Conservation (phyloP, 257 asterid species). For the Striga asiatica region DNA sequence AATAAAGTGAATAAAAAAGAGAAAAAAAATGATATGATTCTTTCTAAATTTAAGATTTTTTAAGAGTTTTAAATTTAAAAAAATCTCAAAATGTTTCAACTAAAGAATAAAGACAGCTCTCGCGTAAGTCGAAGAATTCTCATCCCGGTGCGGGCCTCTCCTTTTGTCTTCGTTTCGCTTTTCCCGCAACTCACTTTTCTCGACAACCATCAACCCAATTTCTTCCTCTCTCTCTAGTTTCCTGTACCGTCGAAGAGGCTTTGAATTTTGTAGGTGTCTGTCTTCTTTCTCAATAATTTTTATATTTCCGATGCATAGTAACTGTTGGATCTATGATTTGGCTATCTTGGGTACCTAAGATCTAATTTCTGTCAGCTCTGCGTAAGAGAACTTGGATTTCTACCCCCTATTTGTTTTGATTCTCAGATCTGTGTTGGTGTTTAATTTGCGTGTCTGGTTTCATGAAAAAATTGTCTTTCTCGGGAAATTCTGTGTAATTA, state of each 20-base stretch:
- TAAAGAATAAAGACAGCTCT: conserved; percentile 32
- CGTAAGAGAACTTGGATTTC: neutral
- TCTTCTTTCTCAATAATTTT: neutral
- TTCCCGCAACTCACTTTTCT: conserved; percentile 12
- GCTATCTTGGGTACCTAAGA: conserved; percentile 6
- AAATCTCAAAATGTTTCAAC: too few relatives aligned
- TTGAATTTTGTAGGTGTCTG: conserved; percentile 14
- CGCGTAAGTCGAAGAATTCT: conserved; percentile 27
- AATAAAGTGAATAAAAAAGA: too few relatives aligned
- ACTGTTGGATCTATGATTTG: conserved; percentile 7
- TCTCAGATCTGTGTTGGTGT: conserved; percentile 15
- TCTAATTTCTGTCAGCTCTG: conserved; percentile 12
- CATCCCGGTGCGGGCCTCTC: conserved; percentile 16
- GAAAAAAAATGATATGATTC: too few relatives aligned
- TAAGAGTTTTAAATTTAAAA: too few relatives aligned
- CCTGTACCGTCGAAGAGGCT: conserved; percentile 16
- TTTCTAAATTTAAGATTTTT: too few relatives aligned
- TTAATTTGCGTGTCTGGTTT: conserved; percentile 4
- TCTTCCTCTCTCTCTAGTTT: too few relatives aligned
- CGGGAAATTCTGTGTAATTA: neutral
- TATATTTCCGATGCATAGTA: neutral
- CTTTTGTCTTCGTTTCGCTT: conserved; percentile 11
- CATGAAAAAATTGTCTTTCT: neutral
- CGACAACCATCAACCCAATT: conserved; percentile 19
- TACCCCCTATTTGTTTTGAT: neutral